A percentile compares a stretch with the other conserved stretches of the same genome.
These are phyloP conservation scores for Epichloe elymi DNA, from an alignment of 2,329 filamentous ascomycete species.

Conservation along the genomic window DNA sequence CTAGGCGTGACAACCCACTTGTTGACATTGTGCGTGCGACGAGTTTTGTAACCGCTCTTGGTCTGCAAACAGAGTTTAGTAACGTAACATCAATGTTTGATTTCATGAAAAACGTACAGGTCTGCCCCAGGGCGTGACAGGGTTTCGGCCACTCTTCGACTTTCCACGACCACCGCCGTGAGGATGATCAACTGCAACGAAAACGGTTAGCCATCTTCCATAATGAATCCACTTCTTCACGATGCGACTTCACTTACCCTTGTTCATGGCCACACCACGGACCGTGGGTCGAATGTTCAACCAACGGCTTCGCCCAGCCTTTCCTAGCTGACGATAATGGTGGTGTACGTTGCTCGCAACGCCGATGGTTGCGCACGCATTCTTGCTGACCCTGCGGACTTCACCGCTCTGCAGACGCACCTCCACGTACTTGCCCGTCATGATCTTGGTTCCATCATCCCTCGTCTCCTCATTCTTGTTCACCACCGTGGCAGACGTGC, in stretches of 20 bases:
- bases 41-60: conserved; percentile 86
- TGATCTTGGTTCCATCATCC: conserved; percentile 44
- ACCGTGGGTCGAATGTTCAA: conserved; percentile 90
- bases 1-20: conserved; percentile 78
- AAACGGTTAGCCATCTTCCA: background rate
- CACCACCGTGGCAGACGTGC: conserved; percentile 79
- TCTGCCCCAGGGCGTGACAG: conserved; percentile 91
- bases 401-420: conserved; percentile 88
- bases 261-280: conserved; percentile 97
- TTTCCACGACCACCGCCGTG: conserved; percentile 99
- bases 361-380: conserved; percentile 90
- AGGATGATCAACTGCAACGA: conserved; percentile 65
- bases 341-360: conserved; percentile 87
- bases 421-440: conserved; percentile 66
- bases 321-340: conserved; percentile 83
- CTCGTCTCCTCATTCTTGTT: conserved; percentile 71
- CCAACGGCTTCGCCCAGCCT: conserved; percentile 89
- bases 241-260: conserved; percentile 42
- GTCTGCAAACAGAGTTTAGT: conserved; percentile 29
- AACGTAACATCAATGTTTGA: background rate
- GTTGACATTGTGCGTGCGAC: conserved; percentile 78
- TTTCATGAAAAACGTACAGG: conserved; percentile 50
- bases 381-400: conserved; percentile 73
- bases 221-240: background rate
- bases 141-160: conserved; percentile 94